Evolutionary conservation across 2,329 filamentous ascomycete species (phyloP).

Genomic region (Arthrinium phaeospermum): DNA sequence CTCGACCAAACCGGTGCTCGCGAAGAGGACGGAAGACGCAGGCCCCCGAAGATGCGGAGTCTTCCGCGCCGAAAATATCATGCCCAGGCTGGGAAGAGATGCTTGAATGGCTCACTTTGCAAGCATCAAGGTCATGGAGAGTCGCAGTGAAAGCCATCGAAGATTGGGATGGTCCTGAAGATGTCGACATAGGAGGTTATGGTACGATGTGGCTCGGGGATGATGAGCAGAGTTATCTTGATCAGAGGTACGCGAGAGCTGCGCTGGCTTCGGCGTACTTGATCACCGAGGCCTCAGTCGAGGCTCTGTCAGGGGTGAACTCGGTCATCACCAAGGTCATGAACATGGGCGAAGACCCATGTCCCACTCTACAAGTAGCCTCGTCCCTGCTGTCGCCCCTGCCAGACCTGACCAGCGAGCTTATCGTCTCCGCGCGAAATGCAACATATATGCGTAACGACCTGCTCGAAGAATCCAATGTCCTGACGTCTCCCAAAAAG

Average conservation of each 20-base stretch:
- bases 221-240: conserved; percentile 62
- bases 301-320: conserved; percentile 66
- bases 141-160: conserved; percentile 68
- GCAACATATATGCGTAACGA: conserved; percentile 54
- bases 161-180: conserved; percentile 75
- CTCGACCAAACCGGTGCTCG: conserved; percentile 60
- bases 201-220: conserved; percentile 64
- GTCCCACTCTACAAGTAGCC: conserved; percentile 56
- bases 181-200: conserved; percentile 70
- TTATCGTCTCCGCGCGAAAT: conserved; percentile 47
- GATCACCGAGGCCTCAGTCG: conserved; percentile 62
- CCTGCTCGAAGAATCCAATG: conserved; percentile 65
- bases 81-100: conserved; percentile 72
- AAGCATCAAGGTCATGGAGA: conserved; percentile 65
- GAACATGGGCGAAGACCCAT: conserved; percentile 63
- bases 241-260: conserved; percentile 69
- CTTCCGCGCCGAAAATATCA: conserved; percentile 35
- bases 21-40: conserved; percentile 51
- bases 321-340: conserved; percentile 64
- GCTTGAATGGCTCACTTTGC: conserved; percentile 69
- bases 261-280: conserved; percentile 72
- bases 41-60: conserved; percentile 32
- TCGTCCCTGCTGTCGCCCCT: conserved; percentile 52
- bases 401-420: conserved; percentile 37
- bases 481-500: conserved; percentile 65